Percentiles rank a stretch among this genome's conserved stretches.
Evolutionary conservation across 805 yeast species (phyloP).

Genomic region (Candida namnaoensis): DNA sequence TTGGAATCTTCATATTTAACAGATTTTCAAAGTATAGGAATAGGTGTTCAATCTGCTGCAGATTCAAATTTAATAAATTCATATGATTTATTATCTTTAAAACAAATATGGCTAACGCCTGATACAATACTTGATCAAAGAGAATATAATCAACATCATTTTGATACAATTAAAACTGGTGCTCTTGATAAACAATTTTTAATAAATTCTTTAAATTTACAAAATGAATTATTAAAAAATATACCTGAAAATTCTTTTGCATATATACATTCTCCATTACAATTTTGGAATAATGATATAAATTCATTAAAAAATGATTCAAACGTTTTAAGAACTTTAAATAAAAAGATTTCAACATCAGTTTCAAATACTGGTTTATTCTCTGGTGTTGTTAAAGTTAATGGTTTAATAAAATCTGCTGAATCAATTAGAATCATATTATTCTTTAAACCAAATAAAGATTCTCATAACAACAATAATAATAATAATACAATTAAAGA

Average conservation of each 20-base stretch:
- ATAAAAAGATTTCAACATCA: slow-evolving; percentile 14
- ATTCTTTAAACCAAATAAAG: slow-evolving; percentile 14
- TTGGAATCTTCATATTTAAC: slow-evolving; percentile 10
- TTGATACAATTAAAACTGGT: slow-evolving; percentile 5
- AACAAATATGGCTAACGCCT: slow-evolving; percentile 14
- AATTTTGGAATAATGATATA: slow-evolving; percentile 31
- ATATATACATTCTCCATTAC: slow-evolving; percentile 30
- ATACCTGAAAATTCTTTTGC: slow-evolving; percentile 4
- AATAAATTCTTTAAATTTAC: slow-evolving; percentile 24
- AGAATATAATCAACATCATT: slow-evolving; percentile 2
- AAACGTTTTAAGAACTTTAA: slow-evolving; percentile 30
- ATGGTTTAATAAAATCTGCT: slow-evolving; percentile 35
- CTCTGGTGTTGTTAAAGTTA: slow-evolving; percentile 29
- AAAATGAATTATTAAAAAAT: slow-evolving; percentile 17
- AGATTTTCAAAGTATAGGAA: slow-evolving; percentile 3
- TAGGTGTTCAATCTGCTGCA: slow-evolving; percentile 10
- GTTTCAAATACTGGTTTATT: slow-evolving; percentile 21
- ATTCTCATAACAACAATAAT: neutral
- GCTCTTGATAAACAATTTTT: slow-evolving; percentile 29
- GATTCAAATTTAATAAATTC: neutral
- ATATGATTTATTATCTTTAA: slow-evolving; percentile 17
- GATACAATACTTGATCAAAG: slow-evolving; percentile 1
- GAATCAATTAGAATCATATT: slow-evolving; percentile 27
- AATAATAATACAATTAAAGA: slow-evolving; percentile 1
- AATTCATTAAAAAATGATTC: slow-evolving; percentile 21